These are phyloP conservation scores for Gardenia jasminoides DNA, from an alignment of 257 asterid species.

Conservation along the genomic window DNA sequence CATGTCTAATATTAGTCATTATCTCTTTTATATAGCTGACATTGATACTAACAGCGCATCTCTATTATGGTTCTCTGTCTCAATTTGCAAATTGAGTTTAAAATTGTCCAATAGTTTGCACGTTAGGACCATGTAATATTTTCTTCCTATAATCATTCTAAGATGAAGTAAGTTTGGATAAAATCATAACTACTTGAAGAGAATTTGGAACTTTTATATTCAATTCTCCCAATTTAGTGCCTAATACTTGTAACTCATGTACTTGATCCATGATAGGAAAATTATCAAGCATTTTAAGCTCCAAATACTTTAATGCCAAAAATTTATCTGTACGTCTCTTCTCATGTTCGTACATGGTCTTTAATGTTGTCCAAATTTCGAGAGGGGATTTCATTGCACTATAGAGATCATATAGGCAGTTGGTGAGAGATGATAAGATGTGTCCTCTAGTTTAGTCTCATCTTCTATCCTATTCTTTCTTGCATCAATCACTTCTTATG, in stretches of 20 bases:
- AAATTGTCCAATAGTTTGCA: background rate
- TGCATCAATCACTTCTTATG: background rate
- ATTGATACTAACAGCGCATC: background rate
- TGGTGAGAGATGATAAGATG: background rate
- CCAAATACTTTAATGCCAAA: background rate
- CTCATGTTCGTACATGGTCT: background rate
- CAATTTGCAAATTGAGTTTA: background rate
- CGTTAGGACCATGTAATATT: background rate
- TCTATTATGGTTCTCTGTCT: background rate
- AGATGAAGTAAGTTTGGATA: background rate
- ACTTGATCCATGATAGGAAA: background rate
- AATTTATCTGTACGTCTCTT: background rate
- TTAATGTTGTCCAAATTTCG: background rate
- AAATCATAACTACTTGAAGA: background rate
- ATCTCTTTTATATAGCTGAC: no score
- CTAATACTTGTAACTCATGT: background rate
- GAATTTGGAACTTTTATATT: background rate
- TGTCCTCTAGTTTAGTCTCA: background rate
- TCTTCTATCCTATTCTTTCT: background rate
- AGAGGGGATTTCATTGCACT: background rate
- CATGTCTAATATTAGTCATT: no score
- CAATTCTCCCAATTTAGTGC: background rate
- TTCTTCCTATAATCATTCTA: slow-evolving; percentile 5
- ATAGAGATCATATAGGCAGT: background rate
- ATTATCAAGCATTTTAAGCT: background rate